Evolutionary conservation across 371 early-diverging fungal genomes (phyloP).

Genomic region (Dichotomocladium elegans): DNA sequence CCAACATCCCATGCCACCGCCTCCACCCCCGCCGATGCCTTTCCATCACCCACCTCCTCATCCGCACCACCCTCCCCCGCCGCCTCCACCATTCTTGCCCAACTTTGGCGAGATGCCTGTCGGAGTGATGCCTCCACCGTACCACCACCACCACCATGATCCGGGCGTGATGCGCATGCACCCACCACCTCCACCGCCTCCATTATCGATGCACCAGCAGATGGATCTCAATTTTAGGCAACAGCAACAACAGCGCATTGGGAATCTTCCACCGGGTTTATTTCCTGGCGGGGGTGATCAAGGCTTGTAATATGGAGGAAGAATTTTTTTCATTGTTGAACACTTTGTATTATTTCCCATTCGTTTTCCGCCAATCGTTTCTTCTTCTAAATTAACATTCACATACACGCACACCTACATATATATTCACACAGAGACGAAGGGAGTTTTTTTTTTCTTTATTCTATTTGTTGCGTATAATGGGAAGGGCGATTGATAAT

Average conservation of each 20-base stretch:
- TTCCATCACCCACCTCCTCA: constrained; percentile 16
- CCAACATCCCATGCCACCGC: constrained; percentile 16
- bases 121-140: neutral
- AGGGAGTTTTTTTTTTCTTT: too few relatives aligned
- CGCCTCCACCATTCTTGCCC: constrained; percentile 24
- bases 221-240: constrained; percentile 11
- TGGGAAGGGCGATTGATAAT: too few relatives aligned
- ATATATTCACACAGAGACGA: too few relatives aligned
- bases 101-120: constrained; percentile 1
- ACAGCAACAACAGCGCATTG: constrained; percentile 1
- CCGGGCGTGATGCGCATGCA: constrained; percentile 20
- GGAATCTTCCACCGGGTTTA: constrained; percentile 13
- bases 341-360: too few relatives aligned
- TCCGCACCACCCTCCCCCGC: constrained; percentile 7
- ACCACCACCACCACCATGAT: constrained; percentile 14
- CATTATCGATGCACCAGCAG: constrained; percentile 8
- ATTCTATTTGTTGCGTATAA: too few relatives aligned
- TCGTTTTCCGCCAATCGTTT: too few relatives aligned
- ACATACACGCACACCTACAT: too few relatives aligned
- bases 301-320: constrained; percentile 1
- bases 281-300: constrained; percentile 4
- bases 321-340: too few relatives aligned
- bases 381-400: too few relatives aligned
- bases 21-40: constrained; percentile 12
- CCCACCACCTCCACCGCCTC: constrained; percentile 23